Evolutionary conservation across 2,329 filamentous ascomycete species (phyloP), one percentile per base, ranked within the genome.

Genomic region (Mycogone perniciosa): DNA sequence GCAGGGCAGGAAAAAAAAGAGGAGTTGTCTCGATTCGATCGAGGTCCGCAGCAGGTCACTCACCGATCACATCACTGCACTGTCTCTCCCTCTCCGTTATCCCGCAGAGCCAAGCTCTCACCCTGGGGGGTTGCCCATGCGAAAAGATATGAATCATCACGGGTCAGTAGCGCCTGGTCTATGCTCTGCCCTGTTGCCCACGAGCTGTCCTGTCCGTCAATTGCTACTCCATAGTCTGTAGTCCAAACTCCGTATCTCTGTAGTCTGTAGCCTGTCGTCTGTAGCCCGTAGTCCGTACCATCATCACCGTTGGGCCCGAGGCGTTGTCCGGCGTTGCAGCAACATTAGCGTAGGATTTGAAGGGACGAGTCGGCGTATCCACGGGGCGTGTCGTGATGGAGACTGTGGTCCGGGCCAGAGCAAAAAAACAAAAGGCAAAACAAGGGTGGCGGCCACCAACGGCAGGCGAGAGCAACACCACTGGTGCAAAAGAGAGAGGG

Each of bases 1-100:
- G 49, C 54, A 57, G 52, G 49, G 51, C 41, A 41, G 31, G 11
- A n/a, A 34, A 34, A 43, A 43, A 44, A 48, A 31, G 31, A 44
- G 50, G 35, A 38, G 11, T n/a, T 20, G 35, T 11, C 35, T 38
- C 35, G 9, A 38, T 20, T 20, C 3, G 20, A 20, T 20, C 20
- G 20, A 20, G 20, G 20, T 20, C 20, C 20, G 20, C 20, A 20
- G 20, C 20, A 20, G 20, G 20, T 20, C 20, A 20, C 20, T 20
- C 20, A 20, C 20, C 20, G 20, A 20, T 20, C 20, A 20, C 20
- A 20, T 20, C 20, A 20, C 20, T 20, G 20, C 20, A 20, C 20
- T 20, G 20, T 20, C 20, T 20, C 20, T 20, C 20, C 20, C 20
- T 20, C 20, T 20, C 20, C 20, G 20, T 20, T 3, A 20, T 35